phyloP scores from a whole-genome alignment of 2,329 filamentous ascomycete genomes.

The Colletotrichum trifolii region DNA sequence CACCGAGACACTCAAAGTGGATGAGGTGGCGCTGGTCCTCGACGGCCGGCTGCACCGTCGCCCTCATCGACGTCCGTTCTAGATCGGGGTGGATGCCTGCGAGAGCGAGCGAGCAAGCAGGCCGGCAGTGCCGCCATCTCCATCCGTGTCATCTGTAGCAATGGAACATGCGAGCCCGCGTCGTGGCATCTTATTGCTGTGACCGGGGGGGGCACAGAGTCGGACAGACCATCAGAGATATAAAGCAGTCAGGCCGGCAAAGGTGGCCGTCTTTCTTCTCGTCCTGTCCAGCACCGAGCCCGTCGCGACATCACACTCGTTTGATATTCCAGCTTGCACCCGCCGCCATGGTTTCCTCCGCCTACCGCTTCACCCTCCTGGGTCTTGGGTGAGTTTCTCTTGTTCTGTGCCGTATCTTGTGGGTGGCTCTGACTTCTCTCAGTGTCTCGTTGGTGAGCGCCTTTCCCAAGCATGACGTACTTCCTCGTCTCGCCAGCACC shows the following conservation, averaged over 20 bases:
- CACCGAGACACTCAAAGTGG: constrained; percentile 11
- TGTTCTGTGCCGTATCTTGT: neutral
- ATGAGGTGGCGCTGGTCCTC: constrained; percentile 15
- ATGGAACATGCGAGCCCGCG: neutral
- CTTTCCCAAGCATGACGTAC: constrained; percentile 29
- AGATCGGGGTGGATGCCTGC: constrained; percentile 11
- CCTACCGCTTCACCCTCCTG: constrained; percentile 41
- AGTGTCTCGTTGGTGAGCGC: constrained; percentile 42
- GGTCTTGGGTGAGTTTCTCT: constrained; percentile 42
- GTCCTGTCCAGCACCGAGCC: neutral
- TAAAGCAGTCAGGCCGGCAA: constrained; percentile 26
- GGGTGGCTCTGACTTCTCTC: neutral
- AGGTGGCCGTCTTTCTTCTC: constrained; percentile 9
- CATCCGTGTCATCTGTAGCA: neutral
- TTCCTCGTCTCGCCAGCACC: constrained; percentile 22
- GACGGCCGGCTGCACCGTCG: constrained; percentile 24
- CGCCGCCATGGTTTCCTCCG: constrained; percentile 40
- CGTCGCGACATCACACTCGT: constrained; percentile 39
- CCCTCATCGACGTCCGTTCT: constrained; percentile 8
- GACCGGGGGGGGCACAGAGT: constrained; percentile 40
- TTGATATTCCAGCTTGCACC: constrained; percentile 29
- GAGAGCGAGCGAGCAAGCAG: no score
- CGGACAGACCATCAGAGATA: constrained; percentile 30
- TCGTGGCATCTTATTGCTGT: constrained; percentile 2
- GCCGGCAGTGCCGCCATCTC: no score